phyloP scores from a whole-genome alignment of 306 rosid species.

The Abrus precatorius region DNA sequence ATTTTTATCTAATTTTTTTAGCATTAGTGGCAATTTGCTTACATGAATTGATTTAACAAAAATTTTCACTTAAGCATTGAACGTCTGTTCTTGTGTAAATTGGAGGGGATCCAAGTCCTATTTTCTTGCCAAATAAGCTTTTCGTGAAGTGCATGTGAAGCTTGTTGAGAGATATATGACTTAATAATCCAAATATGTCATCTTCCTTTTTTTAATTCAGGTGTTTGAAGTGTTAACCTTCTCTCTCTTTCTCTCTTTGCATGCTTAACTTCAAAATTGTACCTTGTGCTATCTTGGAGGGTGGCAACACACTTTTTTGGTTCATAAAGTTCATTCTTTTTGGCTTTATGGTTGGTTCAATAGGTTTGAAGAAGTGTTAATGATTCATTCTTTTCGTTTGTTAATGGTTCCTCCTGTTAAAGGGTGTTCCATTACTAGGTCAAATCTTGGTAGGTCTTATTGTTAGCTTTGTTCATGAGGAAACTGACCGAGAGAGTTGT shows the following conservation, averaged over 20 bases:
- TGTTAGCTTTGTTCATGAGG: conserved; percentile 45
- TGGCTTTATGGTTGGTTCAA: conserved; percentile 32
- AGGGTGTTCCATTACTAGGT: conserved; percentile 43
- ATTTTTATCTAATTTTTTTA: no score
- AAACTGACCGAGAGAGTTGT: conserved; percentile 52
- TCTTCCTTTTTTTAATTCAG: conserved; percentile 71
- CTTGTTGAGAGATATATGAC: conserved; percentile 74
- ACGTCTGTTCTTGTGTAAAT: no score
- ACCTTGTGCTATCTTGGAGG: conserved; percentile 35
- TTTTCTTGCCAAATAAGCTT: conserved; percentile 53
- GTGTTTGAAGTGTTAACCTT: conserved; percentile 62
- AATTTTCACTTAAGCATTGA: no score
- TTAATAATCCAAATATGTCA: conserved; percentile 66
- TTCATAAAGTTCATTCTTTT: conserved; percentile 46
- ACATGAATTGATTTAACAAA: no score
- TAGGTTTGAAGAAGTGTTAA: conserved; percentile 45
- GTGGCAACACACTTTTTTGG: conserved; percentile 40
- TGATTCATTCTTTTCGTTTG: no score
- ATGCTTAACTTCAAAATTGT: conserved; percentile 49
- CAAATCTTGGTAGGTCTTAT: conserved; percentile 32
- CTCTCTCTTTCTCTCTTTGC: conserved; percentile 50
- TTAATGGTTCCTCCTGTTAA: conserved; percentile 43
- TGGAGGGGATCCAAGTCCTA: no score
- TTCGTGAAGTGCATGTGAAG: conserved; percentile 93
- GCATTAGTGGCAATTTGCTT: no score